These are phyloP conservation scores for Gaertneriomyces sp. DNA, from an alignment of 192 early-diverging fungal species.

Conservation along the genomic window DNA sequence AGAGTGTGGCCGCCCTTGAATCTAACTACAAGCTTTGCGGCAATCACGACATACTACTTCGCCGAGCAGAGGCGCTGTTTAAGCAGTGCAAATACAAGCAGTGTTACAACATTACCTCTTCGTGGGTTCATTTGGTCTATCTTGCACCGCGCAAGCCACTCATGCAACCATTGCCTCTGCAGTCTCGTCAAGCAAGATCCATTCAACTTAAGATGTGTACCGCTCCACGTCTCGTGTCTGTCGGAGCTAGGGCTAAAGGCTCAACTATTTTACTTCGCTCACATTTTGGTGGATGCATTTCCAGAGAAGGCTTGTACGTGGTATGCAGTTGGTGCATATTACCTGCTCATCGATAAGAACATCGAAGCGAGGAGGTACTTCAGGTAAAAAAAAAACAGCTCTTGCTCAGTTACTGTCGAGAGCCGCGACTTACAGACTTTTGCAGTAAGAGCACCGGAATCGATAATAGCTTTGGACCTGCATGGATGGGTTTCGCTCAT, in stretches of 20 bases:
- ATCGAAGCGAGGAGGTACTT: constrained; percentile 66
- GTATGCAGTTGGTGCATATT: constrained; percentile 79
- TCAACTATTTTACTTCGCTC: constrained; percentile 68
- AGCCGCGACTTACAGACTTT: not conserved
- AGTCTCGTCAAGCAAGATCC: constrained; percentile 63
- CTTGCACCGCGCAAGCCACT: constrained; percentile 19
- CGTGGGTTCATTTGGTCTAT: constrained; percentile 41
- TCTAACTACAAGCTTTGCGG: constrained; percentile 17
- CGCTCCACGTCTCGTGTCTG: constrained; percentile 65
- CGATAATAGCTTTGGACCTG: constrained; percentile 60
- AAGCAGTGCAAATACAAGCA: constrained; percentile 16
- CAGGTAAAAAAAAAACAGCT: constrained; percentile 1
- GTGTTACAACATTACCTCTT: constrained; percentile 53
- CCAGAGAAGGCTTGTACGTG: constrained; percentile 61
- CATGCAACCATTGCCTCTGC: constrained; percentile 32
- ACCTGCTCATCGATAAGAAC: constrained; percentile 55
- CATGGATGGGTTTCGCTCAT: constrained; percentile 80
- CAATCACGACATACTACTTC: constrained; percentile 14
- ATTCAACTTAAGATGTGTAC: constrained; percentile 55
- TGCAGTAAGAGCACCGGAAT: constrained; percentile 55
- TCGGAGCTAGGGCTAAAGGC: constrained; percentile 58
- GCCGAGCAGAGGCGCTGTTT: constrained; percentile 20
- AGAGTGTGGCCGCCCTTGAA: constrained; percentile 15
- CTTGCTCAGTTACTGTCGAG: not conserved
- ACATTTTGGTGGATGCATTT: constrained; percentile 64